These are phyloP conservation scores for Xylaria castorea DNA, from an alignment of 495 filamentous ascomycete genomes.

Conservation along the genomic window DNA sequence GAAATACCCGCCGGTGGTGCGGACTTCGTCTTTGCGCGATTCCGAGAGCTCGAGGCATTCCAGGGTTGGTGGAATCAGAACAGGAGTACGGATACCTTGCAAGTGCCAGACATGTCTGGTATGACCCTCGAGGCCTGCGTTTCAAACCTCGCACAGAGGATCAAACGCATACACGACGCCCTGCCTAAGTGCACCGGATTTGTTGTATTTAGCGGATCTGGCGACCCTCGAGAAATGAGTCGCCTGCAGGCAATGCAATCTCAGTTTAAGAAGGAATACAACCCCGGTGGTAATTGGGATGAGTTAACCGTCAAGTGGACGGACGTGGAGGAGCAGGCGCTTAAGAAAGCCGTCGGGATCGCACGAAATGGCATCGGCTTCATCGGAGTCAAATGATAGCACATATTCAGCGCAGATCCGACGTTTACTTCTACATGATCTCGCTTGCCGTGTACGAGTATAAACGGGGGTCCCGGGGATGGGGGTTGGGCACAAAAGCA, in stretches of 20 bases:
- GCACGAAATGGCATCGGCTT: constrained; percentile 85
- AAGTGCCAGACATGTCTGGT: constrained; percentile 37
- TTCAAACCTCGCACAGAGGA: constrained; percentile 55
- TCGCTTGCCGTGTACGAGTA: constrained; percentile 18
- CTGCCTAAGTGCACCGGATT: constrained; percentile 86
- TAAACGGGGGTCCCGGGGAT: not conserved
- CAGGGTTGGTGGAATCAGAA: constrained; percentile 82
- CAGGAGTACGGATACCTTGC: constrained; percentile 40
- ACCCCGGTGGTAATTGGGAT: constrained; percentile 81
- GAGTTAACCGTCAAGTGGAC: constrained; percentile 89
- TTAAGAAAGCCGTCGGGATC: constrained; percentile 70
- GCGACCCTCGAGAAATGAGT: constrained; percentile 81
- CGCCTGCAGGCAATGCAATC: constrained; percentile 76
- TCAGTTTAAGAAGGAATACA: constrained; percentile 77
- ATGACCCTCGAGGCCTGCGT: constrained; percentile 60
- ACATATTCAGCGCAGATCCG: not conserved
- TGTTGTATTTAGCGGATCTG: constrained; percentile 86
- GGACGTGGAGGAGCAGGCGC: constrained; percentile 79
- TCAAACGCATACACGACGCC: constrained; percentile 73
- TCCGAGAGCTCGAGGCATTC: constrained; percentile 81
- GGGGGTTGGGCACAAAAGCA: constrained; percentile 1
- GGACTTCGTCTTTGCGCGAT: constrained; percentile 87
- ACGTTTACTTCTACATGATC: not conserved
- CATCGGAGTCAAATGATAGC: constrained; percentile 70
- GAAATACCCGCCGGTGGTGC: constrained; percentile 73